Percentiles rank a stretch among this genome's conserved stretches.
phyloP scores from a whole-genome alignment of 306 rosid genomes.

The Acmispon strigosus region DNA sequence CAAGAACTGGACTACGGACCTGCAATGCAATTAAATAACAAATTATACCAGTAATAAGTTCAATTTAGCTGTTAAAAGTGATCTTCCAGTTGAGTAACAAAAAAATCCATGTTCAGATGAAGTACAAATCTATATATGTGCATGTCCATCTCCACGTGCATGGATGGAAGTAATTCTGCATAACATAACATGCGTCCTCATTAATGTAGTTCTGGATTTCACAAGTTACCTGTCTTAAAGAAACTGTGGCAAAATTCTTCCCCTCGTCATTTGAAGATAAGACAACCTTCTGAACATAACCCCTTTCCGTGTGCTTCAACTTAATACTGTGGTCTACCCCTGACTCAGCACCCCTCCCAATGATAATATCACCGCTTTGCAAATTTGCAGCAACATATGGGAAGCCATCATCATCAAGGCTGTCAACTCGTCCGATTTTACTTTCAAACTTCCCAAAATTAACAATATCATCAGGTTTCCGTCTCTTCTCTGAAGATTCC shows the following conservation, averaged over 20 bases:
- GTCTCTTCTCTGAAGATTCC: slow-evolving; percentile 64
- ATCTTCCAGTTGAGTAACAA: slow-evolving; percentile 14
- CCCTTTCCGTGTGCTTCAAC: slow-evolving; percentile 88
- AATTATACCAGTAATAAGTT: neutral
- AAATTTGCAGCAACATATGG: slow-evolving; percentile 81
- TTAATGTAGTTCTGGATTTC: neutral
- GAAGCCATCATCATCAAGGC: slow-evolving; percentile 93
- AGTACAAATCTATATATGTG: neutral
- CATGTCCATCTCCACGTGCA: neutral
- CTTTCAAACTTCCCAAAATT: slow-evolving; percentile 87
- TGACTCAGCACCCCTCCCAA: slow-evolving; percentile 84
- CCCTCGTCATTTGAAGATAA: slow-evolving; percentile 94
- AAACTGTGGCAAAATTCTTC: slow-evolving; percentile 82
- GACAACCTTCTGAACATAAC: slow-evolving; percentile 89
- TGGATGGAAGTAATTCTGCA: neutral
- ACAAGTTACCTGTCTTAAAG: slow-evolving; percentile 79
- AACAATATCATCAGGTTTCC: slow-evolving; percentile 68
- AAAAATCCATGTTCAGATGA: slow-evolving; percentile 10
- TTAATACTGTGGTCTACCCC: slow-evolving; percentile 87
- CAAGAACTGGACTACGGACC: slow-evolving; percentile 93
- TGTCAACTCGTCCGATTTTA: slow-evolving; percentile 83
- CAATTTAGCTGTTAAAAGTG: neutral
- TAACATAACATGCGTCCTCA: neutral
- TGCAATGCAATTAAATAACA: slow-evolving; percentile 24
- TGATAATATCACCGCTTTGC: slow-evolving; percentile 86